Base-by-base conservation (phyloP, 768 basidiomycete species). In the Leucosporidium creatinivorum region DNA sequence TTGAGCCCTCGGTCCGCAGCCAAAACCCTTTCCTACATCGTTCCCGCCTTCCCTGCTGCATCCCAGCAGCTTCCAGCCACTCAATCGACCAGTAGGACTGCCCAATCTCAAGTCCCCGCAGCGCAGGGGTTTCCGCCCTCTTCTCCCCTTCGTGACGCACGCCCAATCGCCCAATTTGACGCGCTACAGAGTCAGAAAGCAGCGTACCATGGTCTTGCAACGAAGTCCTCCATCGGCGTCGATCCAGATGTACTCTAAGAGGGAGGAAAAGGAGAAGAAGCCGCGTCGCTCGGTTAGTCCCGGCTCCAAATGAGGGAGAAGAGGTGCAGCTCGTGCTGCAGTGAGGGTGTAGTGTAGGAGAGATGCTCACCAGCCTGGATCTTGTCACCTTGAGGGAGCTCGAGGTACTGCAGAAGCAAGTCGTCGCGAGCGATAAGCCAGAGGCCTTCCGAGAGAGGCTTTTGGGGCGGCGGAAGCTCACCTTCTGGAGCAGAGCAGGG, bases 181-280 rank as follows among this genome's bases (percentile, higher is more conserved):
- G 36, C 39, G 36, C 44, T 21, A 1, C 33, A 44, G 25, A 47
- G 7, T 21, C 33, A 4, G 19, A 18, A 17, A 25, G 50, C 26
- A 48, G 80, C 86, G 56, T 69, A 91, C 91, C 39, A 88, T 96
- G 73, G 93, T 98, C 85, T 99, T 99, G 75, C 87, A 94, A 79
- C 96, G 91, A 72, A 96, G 85, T 72, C 90, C 94, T 73, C 85
- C 84, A 78, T 97, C 89, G 69, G 93, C 93, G 78, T 98, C 94
- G 78, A 97, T 87, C 94, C 94, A 98, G 81, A 97, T 89, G 80
- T 98, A 64, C 48, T 63, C 47, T 33, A 23, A 18, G 55, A 18
- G n/a, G 18, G 39, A 6, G 51, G 21, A 26, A 44, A n/a, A n/a
- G n/a, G 55, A 4, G 10, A 33, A 33, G 33, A 33, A 33, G 33